Base-by-base conservation (phyloP, 352 stramenopile genomes). In the Plasmopara muralis region DNA sequence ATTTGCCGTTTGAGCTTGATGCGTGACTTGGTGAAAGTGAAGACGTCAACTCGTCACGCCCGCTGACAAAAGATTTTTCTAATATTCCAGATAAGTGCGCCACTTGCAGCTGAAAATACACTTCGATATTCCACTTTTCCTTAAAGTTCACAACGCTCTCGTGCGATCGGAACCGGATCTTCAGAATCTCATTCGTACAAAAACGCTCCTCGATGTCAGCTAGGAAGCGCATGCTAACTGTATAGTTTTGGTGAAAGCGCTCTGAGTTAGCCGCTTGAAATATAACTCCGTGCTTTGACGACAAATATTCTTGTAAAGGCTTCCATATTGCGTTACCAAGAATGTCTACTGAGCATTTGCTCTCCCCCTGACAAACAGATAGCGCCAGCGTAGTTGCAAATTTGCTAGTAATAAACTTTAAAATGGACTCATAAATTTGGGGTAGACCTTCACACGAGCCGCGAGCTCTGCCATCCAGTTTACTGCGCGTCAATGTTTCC, bases 121-220 rank as follows among this genome's bases (percentile, higher is more conserved):
- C 77, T 38, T 90, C 83, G 51, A 91, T 72, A 49, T 95, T 92
- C 84, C 84, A 95, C 60, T 86, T 88, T 42, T 91, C 81, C 50
- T 85, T 87, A 60, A 95, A 95, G 33, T 86, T 69, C 4, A 86
- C 51, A 10, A 87, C 74, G 15, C 71, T 87, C 35, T 90, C 77
- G 31, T 90, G 78, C 5, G 60, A 66, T 14, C 77, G 71, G 34
- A 95, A 92, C 2, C 83, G 77, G 5, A 44, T 67, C 52, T 72
- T 80, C 68, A 85, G 84, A 2, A 56, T 53, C 15, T 84, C 59
- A 9, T 43, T 84, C n/a, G 55, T 64, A 40, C 79, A 92, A 30
- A 88, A 77, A 4, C 49, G 52, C 1, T 62, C 45, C 47, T 92
- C 81, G 2, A 95, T 49, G 16, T 70, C 43, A 16, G 43, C 18